These are phyloP conservation scores for Ophioceras dolichostomum DNA, from an alignment of 2,329 filamentous ascomycete genomes.

Conservation along the genomic window DNA sequence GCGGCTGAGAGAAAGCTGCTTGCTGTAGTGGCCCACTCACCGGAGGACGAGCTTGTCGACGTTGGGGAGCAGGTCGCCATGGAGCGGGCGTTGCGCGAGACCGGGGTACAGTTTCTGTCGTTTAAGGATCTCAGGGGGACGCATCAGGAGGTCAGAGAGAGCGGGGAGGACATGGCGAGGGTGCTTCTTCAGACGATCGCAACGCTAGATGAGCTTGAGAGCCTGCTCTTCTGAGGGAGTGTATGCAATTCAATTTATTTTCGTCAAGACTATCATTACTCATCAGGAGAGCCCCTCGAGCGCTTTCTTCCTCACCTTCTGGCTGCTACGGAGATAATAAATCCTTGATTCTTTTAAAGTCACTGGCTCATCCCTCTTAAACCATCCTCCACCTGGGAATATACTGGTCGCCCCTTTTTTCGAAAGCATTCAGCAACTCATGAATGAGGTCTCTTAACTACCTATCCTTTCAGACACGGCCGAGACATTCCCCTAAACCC, in stretches of 20 bases:
- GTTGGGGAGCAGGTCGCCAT: slow-evolving; percentile 46
- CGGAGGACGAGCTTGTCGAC: slow-evolving; percentile 37
- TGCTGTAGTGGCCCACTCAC: slow-evolving; percentile 30
- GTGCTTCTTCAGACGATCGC: slow-evolving; percentile 22
- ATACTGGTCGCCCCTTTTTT: too few relatives aligned
- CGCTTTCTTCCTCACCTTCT: too few relatives aligned
- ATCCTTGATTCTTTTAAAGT: too few relatives aligned
- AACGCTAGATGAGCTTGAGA: background rate
- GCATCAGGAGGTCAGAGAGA: slow-evolving; percentile 53
- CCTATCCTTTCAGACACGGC: too few relatives aligned
- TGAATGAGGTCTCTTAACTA: too few relatives aligned
- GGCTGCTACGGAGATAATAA: too few relatives aligned
- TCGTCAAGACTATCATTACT: background rate
- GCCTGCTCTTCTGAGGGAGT: background rate
- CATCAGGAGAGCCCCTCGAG: too few relatives aligned
- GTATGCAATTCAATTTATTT: background rate
- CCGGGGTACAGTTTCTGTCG: slow-evolving; percentile 21
- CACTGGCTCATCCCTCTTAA: too few relatives aligned
- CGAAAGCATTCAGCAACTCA: too few relatives aligned
- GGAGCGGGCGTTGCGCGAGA: slow-evolving; percentile 29
- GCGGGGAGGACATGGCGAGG: slow-evolving; percentile 42
- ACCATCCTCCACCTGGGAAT: too few relatives aligned
- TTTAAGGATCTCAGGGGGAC: slow-evolving; percentile 37
- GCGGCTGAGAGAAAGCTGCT: slow-evolving; percentile 14
- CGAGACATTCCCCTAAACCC: background rate